These are phyloP conservation scores for Ophiostoma sp. DNA, from an alignment of 2,329 filamentous ascomycete genomes.

Conservation along the genomic window DNA sequence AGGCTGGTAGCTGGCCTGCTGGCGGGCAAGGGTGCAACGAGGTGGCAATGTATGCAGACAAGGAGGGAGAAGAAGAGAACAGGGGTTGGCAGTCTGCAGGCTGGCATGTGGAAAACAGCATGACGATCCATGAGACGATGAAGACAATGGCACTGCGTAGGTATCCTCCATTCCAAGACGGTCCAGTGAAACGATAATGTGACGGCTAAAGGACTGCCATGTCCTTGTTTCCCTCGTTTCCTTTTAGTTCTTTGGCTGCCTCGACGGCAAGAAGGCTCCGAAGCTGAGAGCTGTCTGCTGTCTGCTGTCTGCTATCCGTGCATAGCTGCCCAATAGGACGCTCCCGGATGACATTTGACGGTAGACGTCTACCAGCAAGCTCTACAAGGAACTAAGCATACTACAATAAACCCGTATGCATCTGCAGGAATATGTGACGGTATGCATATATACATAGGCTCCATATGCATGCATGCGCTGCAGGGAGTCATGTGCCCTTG, in stretches of 20 bases:
- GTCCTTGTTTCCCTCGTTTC: no score
- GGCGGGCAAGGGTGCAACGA: not conserved
- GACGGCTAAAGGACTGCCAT: no score
- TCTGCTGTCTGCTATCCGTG: not conserved
- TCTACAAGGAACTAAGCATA: not conserved
- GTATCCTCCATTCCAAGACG: not conserved
- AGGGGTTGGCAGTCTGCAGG: no score
- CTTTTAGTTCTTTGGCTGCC: not conserved
- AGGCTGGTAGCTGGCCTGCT: not conserved
- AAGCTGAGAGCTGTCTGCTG: not conserved
- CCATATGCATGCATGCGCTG: conserved; percentile 8
- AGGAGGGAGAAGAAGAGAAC: no score
- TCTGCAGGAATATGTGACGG: not conserved
- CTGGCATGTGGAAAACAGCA: not conserved
- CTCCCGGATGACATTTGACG: not conserved
- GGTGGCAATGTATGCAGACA: no score
- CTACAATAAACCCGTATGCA: not conserved
- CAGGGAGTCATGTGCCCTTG: conserved; percentile 10
- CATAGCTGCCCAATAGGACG: not conserved
- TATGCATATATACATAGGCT: not conserved
- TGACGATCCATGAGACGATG: not conserved
- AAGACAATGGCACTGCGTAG: not conserved
- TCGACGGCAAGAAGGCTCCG: not conserved
- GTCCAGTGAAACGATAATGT: not conserved
- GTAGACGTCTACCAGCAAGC: not conserved